Evolutionary conservation across 805 yeast species (phyloP).

Genomic region (Kregervanrija fluxuum): DNA sequence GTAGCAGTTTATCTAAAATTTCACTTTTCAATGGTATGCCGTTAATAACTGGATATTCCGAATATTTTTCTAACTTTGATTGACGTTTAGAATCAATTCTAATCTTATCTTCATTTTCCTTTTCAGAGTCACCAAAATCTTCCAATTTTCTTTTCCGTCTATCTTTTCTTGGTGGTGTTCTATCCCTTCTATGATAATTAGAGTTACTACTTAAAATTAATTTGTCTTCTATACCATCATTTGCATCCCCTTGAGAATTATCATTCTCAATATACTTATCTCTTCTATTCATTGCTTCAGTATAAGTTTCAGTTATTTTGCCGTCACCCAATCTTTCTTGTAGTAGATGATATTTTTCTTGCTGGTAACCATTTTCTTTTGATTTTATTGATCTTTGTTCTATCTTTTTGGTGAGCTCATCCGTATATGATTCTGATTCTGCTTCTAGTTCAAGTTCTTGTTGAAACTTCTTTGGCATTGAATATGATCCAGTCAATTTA

Average conservation of each 20-base stretch:
- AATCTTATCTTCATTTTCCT: conserved; percentile 12
- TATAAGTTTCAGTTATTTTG: conserved; percentile 16
- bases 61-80: background rate
- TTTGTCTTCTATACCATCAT: background rate
- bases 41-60: conserved; percentile 22
- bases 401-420: conserved; percentile 19
- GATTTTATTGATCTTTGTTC: conserved; percentile 24
- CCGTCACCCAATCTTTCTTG: conserved; percentile 28
- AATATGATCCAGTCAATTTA: conserved; percentile 3
- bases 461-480: conserved; percentile 19
- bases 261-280: no score
- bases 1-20: conserved; percentile 42
- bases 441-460: conserved; percentile 17
- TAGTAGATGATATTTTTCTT: conserved; percentile 22
- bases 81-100: no score
- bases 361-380: conserved; percentile 43
- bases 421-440: conserved; percentile 12
- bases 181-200: conserved; percentile 10
- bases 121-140: conserved; percentile 19
- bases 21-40: conserved; percentile 37
- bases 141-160: conserved; percentile 9
- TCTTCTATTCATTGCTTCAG: no score
- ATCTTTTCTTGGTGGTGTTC: conserved; percentile 10
- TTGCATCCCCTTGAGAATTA: conserved; percentile 2
- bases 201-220: background rate